Evolutionary conservation across 768 basidiomycete genomes (phyloP), one percentile per base, ranked within the genome.

Genomic region (Suillus subluteus): DNA sequence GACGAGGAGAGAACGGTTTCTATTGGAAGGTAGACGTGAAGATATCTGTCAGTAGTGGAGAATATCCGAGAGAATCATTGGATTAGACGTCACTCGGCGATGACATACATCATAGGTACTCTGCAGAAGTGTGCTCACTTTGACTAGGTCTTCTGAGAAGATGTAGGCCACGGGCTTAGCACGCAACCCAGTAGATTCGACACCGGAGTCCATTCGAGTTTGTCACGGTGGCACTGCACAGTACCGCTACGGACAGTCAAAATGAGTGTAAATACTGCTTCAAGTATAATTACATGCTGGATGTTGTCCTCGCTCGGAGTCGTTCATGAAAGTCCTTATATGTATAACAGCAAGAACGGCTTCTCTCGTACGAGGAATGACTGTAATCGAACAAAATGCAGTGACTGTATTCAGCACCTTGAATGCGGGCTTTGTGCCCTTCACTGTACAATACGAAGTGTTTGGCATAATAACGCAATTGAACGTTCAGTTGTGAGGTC

Each of bases 1-100:
- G 2, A 92, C 90, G 0, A 91, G 68, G 2, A 85, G 70, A 0
- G 91, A 92, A 38, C 91, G 83, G 50, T 87, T 84, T 65, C 73
- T 83, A 71, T 93, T 93, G 0, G 90, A 91, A 8, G 91, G 91
- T 1, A 95, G 82, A 4, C 87, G 80, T 4, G 86, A 86, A 3
- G 84, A 82, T 35, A 79, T 73, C 83, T 86, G 56, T 9, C 8
- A 58, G 66, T 40, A 48, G 35, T 11, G 64, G 46, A 44, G 35
- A 38, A 44, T 7, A n/a, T 37, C 6, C 55, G 32, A 37, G 12
- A 35, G 35, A 37, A 56, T 48, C 26, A 26, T 26, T 26, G 59
- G 38, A 69, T 23, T n/a, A 62, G 43, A 40, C 62, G 50, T 11
- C 11, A 6, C 15, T 16, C n/a, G 21, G 26, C 26, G 26, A 41